phyloP scores from a whole-genome alignment of 2,329 filamentous ascomycete genomes.

The Ophiocordyceps australis region DNA sequence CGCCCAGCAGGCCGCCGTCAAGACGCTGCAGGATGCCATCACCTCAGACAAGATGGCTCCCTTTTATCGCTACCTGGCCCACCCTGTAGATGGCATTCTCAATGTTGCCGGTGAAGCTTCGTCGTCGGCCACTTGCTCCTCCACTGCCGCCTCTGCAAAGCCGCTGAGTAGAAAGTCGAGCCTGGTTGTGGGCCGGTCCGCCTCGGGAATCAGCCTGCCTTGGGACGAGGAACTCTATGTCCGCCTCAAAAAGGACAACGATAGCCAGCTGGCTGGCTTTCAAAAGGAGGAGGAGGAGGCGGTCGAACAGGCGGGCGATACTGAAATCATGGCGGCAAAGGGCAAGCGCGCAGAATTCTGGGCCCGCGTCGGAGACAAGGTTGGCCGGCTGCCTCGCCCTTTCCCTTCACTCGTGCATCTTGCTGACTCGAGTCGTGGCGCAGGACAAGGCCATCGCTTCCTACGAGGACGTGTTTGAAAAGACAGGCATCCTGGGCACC shows the following conservation, averaged over 20 bases:
- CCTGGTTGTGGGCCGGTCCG: slow-evolving; percentile 50
- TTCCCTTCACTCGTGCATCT: background rate
- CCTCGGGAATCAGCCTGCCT: slow-evolving; percentile 48
- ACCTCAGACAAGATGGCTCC: slow-evolving; percentile 73
- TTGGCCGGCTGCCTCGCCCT: slow-evolving; percentile 19
- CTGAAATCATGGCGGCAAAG: slow-evolving; percentile 78
- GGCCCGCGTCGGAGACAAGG: slow-evolving; percentile 92
- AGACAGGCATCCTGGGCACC: slow-evolving; percentile 88
- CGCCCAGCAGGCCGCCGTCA: slow-evolving; percentile 52
- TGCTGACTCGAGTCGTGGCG: slow-evolving; percentile 4
- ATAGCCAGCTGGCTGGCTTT: slow-evolving; percentile 55
- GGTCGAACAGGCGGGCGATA: slow-evolving; percentile 88
- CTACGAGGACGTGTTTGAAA: slow-evolving; percentile 87
- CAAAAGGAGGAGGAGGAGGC: slow-evolving; percentile 88
- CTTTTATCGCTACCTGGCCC: slow-evolving; percentile 69
- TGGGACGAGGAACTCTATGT: slow-evolving; percentile 89
- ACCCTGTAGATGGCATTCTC: slow-evolving; percentile 66
- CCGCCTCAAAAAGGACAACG: slow-evolving; percentile 57
- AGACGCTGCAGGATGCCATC: slow-evolving; percentile 68
- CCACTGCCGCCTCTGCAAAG: no score
- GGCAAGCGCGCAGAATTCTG: slow-evolving; percentile 95
- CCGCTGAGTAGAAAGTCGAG: slow-evolving; percentile 50
- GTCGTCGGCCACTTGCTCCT: slow-evolving; percentile 25
- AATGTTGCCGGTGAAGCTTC: slow-evolving; percentile 53
- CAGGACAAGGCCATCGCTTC: slow-evolving; percentile 88